A percentile compares a stretch with the other conserved stretches of the same genome.
These are phyloP conservation scores for Sporobolomyces phaffii DNA, from an alignment of 768 basidiomycete genomes.

Conservation along the genomic window DNA sequence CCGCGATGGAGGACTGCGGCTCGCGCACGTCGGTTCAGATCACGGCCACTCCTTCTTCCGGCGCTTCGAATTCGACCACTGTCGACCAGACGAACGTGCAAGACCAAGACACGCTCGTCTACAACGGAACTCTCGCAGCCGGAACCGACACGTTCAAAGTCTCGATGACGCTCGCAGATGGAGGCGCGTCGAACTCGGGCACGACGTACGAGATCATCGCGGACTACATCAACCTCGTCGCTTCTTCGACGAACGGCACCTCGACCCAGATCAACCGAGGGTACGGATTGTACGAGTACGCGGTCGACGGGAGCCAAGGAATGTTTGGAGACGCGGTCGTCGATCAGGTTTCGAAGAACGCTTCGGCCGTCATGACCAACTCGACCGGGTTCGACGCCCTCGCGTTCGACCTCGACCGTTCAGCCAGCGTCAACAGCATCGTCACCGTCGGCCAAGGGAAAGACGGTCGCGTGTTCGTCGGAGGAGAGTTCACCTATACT, in stretches of 20 bases:
- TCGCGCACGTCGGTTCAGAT: slow-evolving; percentile 74
- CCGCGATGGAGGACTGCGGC: slow-evolving; percentile 68
- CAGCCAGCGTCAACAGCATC: slow-evolving; percentile 16
- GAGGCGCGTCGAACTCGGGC: slow-evolving; percentile 56
- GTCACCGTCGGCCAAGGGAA: not conserved
- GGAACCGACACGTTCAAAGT: slow-evolving; percentile 62
- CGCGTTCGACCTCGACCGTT: slow-evolving; percentile 20
- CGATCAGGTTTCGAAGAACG: slow-evolving; percentile 11
- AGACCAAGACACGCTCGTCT: slow-evolving; percentile 62
- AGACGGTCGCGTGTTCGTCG: slow-evolving; percentile 45
- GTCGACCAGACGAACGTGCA: slow-evolving; percentile 65
- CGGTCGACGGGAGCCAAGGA: slow-evolving; percentile 48
- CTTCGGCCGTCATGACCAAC: slow-evolving; percentile 18
- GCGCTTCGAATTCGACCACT: slow-evolving; percentile 61
- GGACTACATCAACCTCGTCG: slow-evolving; percentile 70
- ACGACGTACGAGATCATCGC: slow-evolving; percentile 78
- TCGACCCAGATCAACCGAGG: slow-evolving; percentile 48
- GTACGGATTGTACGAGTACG: slow-evolving; percentile 90
- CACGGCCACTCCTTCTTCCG: slow-evolving; percentile 63
- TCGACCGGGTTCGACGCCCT: slow-evolving; percentile 40
- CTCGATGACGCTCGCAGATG: slow-evolving; percentile 63
- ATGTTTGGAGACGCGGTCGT: slow-evolving; percentile 41
- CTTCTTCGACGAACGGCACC: slow-evolving; percentile 53
- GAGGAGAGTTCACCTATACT: slow-evolving; percentile 64
- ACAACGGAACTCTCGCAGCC: slow-evolving; percentile 76